Base-by-base conservation (phyloP, 2,329 filamentous ascomycete genomes). In the Fusarium cicatricum region DNA sequence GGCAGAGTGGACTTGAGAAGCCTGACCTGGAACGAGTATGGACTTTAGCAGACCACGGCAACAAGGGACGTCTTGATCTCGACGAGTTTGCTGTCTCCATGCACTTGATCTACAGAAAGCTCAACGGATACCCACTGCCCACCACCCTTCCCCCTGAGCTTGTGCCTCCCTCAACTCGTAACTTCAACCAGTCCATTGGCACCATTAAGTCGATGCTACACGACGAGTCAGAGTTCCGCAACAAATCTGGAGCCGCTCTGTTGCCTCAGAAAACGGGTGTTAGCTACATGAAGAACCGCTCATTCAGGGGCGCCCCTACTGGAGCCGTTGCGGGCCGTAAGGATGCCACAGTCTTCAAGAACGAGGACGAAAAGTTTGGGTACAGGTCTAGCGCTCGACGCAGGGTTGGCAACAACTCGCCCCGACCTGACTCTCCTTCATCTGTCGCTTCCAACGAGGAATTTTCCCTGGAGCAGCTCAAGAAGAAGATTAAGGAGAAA, bases 81-180 rank as follows among this genome's bases (percentile, higher is more conserved):
- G 95, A 99, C 72, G 95, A 99, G 71, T 99, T 99, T 71, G 93
- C 95, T 9, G 94, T 99, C 46, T 92, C 93, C 10, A 99, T 99
- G 95, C 95, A 99, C 82, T 80, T 99, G 76, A 99, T 99, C 69
- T 99, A 99, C 78, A 86, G 95, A 68, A 97, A 96, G 73, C 83
- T 99, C 47, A 98, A 99, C 69, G 94, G 94, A 31, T 98, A 98
- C 70, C 93, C 94, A 2, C 83, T 98, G 28, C 95, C 95, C 14
- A 90, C 88, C 69, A 88, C 89, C 38, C 82, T 99, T 11, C 95
- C 95, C 9, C 87, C 95, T 1, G 95, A 99, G 79, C 85, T 99
- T 56, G 88, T 98, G 7, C 95, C 95, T 17, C 95, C 95, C 2
- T 98, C 95, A 2, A 97, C 94, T 11, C 87, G 94, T 62, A 97